Conservation (phyloP, 2,329 filamentous ascomycete genomes). For the Zasmidium citrigriseum region DNA sequence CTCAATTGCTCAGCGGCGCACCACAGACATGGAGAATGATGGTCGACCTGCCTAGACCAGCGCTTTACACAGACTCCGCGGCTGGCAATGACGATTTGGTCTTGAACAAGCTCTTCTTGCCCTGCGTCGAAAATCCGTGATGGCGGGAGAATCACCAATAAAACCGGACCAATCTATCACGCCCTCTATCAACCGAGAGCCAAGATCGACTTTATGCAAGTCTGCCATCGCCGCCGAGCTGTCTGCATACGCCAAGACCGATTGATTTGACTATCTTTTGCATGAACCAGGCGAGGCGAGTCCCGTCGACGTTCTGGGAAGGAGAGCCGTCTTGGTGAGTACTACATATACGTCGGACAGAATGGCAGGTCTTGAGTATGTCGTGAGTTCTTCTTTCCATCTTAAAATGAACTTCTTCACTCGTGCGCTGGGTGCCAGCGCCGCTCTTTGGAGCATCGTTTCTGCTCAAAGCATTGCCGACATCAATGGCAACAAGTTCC, state of each 20-base stretch:
- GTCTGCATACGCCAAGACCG: constrained; percentile 1
- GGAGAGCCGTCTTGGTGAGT: not conserved
- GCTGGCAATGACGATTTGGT: constrained; percentile 8
- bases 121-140: not conserved
- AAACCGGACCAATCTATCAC: not conserved
- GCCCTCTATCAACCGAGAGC: not conserved
- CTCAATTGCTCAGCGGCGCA: too few relatives aligned
- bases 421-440: not conserved
- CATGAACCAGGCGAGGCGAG: constrained; percentile 1
- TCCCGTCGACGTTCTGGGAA: not conserved
- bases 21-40: too few relatives aligned
- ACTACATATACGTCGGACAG: not conserved
- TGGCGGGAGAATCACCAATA: too few relatives aligned
- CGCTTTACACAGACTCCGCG: constrained; percentile 6
- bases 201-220: not conserved
- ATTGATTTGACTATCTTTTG: constrained; percentile 1
- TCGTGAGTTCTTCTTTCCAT: not conserved
- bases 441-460: constrained; percentile 5
- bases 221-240: not conserved
- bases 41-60: not conserved
- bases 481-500: constrained; percentile 67
- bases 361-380: not conserved
- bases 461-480: constrained; percentile 35
- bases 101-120: constrained; percentile 14
- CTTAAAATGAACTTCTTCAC: not conserved